Conservation (phyloP, 2,329 filamentous ascomycete genomes). For the Diplodia scrobiculata region DNA sequence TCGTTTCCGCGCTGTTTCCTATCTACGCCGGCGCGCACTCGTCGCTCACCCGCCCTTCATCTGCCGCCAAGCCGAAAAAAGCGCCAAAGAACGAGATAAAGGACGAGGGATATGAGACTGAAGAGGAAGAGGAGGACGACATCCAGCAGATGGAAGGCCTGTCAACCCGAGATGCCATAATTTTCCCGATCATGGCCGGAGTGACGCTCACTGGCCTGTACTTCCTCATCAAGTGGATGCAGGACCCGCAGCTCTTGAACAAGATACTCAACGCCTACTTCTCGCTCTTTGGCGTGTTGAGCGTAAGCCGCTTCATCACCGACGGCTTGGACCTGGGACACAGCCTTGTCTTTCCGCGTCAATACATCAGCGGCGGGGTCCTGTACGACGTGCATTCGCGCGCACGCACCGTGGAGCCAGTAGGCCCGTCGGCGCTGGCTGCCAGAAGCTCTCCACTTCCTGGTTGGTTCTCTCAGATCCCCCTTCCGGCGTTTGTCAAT, state of each 20-base stretch:
- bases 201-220: conserved; percentile 74
- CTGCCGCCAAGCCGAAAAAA: conserved; percentile 66
- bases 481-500: conserved; percentile 45
- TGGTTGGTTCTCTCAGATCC: conserved; percentile 52
- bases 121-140: conserved; percentile 57
- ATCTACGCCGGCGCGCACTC: conserved; percentile 85
- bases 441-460: conserved; percentile 53
- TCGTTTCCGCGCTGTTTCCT: conserved; percentile 72
- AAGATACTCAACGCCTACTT: conserved; percentile 83
- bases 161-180: conserved; percentile 74
- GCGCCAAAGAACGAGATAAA: conserved; percentile 49
- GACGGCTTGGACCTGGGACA: conserved; percentile 67
- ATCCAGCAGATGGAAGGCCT: conserved; percentile 67
- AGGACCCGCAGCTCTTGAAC: conserved; percentile 79
- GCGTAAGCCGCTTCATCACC: conserved; percentile 71
- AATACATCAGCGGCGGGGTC: conserved; percentile 60
- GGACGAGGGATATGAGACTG: conserved; percentile 49
- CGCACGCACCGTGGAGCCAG: conserved; percentile 4
- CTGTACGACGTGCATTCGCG: conserved; percentile 53
- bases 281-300: conserved; percentile 74
- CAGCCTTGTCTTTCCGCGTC: conserved; percentile 71
- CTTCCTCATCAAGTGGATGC: conserved; percentile 83
- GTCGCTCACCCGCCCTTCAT: conserved; percentile 79
- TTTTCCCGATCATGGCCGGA: conserved; percentile 80
- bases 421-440: background rate